These are phyloP conservation scores for Furcasterigmium furcatum DNA, from an alignment of 2,329 filamentous ascomycete genomes.

Conservation along the genomic window DNA sequence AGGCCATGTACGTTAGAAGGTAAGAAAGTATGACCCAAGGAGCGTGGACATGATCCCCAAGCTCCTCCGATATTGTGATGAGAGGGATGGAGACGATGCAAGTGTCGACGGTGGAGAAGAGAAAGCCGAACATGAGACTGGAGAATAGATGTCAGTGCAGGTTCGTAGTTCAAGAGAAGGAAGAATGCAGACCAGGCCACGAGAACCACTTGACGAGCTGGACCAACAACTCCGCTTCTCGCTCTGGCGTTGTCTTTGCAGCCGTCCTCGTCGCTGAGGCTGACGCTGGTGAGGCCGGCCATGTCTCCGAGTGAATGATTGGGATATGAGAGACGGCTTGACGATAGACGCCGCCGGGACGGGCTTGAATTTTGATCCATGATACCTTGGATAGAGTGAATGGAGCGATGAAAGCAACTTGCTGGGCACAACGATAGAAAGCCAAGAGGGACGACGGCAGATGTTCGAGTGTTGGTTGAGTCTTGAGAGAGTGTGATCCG, in stretches of 20 bases:
- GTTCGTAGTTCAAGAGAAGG: background rate
- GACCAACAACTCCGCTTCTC: background rate
- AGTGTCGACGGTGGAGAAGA: slow-evolving; percentile 55
- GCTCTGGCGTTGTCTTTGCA: background rate
- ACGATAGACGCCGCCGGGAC: slow-evolving; percentile 4
- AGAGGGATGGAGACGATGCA: slow-evolving; percentile 57
- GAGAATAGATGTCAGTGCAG: slow-evolving; percentile 2
- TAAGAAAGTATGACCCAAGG: slow-evolving; percentile 56
- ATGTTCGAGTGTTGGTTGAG: too few relatives aligned
- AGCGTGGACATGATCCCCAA: slow-evolving; percentile 46
- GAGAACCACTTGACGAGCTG: slow-evolving; percentile 24
- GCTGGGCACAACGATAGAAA: too few relatives aligned
- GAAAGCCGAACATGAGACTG: slow-evolving; percentile 39
- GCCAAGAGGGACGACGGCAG: too few relatives aligned
- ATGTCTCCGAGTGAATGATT: slow-evolving; percentile 19
- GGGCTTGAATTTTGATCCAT: slow-evolving; percentile 2
- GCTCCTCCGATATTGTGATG: slow-evolving; percentile 51
- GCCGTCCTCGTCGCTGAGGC: background rate
- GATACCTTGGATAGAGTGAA: too few relatives aligned
- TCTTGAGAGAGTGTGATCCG: too few relatives aligned
- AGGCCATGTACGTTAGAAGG: slow-evolving; percentile 56
- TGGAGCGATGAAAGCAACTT: too few relatives aligned
- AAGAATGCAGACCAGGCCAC: slow-evolving; percentile 27
- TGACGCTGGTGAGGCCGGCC: slow-evolving; percentile 7
- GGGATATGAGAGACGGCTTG: slow-evolving; percentile 15